Conservation (phyloP, 106 monocot genomes). For the Platanthera guangdongensis region DNA sequence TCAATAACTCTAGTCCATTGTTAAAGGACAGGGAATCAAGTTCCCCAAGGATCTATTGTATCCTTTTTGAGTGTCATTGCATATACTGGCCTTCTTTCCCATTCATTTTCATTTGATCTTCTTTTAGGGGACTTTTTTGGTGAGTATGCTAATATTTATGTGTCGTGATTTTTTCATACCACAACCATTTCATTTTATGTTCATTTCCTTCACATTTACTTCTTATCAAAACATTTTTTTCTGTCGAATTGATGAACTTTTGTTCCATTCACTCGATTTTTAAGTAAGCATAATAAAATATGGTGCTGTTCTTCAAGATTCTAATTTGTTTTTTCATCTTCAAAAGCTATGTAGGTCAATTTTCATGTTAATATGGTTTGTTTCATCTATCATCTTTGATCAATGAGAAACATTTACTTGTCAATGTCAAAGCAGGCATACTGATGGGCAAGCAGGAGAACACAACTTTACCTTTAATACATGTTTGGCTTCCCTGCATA, state of each 20-base stretch:
- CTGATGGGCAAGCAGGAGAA: constrained; percentile 31
- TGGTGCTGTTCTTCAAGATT: neutral
- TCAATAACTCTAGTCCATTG: no score
- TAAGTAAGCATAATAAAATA: neutral
- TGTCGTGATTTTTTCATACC: neutral
- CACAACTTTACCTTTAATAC: constrained; percentile 62
- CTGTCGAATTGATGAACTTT: no score
- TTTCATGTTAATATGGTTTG: neutral
- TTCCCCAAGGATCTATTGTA: no score
- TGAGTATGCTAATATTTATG: neutral
- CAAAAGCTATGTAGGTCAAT: neutral
- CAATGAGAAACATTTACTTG: neutral
- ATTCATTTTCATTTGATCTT: neutral
- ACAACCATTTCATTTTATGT: neutral
- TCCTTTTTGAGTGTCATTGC: no score
- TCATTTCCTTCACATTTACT: neutral
- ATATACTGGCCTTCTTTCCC: neutral
- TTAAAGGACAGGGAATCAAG: no score
- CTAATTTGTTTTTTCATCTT: neutral
- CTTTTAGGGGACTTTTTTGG: neutral
- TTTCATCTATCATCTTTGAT: constrained; percentile 1
- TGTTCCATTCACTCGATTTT: no score
- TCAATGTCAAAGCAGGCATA: constrained; percentile 16
- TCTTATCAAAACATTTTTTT: no score
- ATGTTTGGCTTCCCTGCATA: constrained; percentile 69